Percentiles rank a stretch among this genome's conserved stretches.
Evolutionary conservation across 2,329 filamentous ascomycete genomes (phyloP).

Genomic region (Trichoderma hamatum): DNA sequence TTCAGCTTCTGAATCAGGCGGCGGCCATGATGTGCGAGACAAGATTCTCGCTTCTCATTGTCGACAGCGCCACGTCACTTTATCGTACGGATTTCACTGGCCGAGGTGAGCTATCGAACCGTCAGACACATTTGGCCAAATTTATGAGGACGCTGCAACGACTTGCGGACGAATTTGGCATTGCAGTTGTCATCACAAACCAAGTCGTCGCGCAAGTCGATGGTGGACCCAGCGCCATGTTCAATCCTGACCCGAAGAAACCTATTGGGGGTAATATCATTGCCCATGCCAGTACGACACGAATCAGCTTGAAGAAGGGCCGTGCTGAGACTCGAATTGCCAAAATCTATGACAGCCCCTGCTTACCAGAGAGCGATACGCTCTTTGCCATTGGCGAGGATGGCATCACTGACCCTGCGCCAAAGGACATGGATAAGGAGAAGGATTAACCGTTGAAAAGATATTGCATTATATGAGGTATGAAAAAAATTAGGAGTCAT

Average conservation of each 20-base stretch:
- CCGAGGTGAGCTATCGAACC: slow-evolving; percentile 92
- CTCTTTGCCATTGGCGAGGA: slow-evolving; percentile 97
- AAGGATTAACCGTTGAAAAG: slow-evolving; percentile 27
- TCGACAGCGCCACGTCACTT: slow-evolving; percentile 92
- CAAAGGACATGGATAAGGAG: slow-evolving; percentile 82
- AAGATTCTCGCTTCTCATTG: slow-evolving; percentile 90
- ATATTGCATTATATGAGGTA: slow-evolving; percentile 23
- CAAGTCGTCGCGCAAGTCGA: slow-evolving; percentile 98
- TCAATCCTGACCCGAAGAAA: slow-evolving; percentile 99
- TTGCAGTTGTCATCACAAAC: slow-evolving; percentile 97
- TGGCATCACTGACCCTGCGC: slow-evolving; percentile 91
- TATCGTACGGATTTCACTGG: slow-evolving; percentile 97
- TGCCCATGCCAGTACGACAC: slow-evolving; percentile 92
- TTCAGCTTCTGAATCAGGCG: slow-evolving; percentile 92
- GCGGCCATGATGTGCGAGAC: slow-evolving; percentile 99
- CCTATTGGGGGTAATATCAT: slow-evolving; percentile 99
- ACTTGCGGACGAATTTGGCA: slow-evolving; percentile 83
- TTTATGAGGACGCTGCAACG: slow-evolving; percentile 85
- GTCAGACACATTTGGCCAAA: slow-evolving; percentile 86
- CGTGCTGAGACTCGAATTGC: slow-evolving; percentile 93
- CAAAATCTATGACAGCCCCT: slow-evolving; percentile 99
- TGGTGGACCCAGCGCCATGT: slow-evolving; percentile 94
- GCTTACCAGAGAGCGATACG: slow-evolving; percentile 93
- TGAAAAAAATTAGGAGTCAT: slow-evolving; percentile 32
- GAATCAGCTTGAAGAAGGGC: slow-evolving; percentile 94